Conservation (phyloP, 2,329 filamentous ascomycete species). For the Nemania serpens region DNA sequence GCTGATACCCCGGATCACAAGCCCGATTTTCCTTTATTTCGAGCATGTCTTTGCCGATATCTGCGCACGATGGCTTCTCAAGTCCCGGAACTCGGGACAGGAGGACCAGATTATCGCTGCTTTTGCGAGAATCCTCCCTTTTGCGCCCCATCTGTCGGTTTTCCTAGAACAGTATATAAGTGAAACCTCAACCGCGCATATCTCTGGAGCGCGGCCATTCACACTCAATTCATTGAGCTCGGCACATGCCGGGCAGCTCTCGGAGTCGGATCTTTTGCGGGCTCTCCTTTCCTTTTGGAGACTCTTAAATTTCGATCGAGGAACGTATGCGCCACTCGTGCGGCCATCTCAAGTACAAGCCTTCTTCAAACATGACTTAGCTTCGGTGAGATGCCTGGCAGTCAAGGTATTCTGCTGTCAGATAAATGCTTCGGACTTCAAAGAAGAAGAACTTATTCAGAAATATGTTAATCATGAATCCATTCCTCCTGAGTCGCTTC, state of each 20-base stretch:
- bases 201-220: slow-evolving; percentile 27
- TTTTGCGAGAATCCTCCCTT: slow-evolving; percentile 79
- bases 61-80: slow-evolving; percentile 75
- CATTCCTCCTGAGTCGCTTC: slow-evolving; percentile 53
- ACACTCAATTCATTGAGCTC: slow-evolving; percentile 39
- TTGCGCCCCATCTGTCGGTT: slow-evolving; percentile 78
- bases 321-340: slow-evolving; percentile 67
- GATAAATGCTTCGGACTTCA: slow-evolving; percentile 78
- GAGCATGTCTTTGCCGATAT: slow-evolving; percentile 79
- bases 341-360: slow-evolving; percentile 69
- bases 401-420: slow-evolving; percentile 80
- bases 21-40: slow-evolving; percentile 75
- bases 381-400: slow-evolving; percentile 76
- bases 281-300: slow-evolving; percentile 75
- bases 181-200: slow-evolving; percentile 36
- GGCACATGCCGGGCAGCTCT: slow-evolving; percentile 16
- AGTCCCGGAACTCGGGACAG: slow-evolving; percentile 45
- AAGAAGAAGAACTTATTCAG: slow-evolving; percentile 72
- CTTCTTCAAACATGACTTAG: slow-evolving; percentile 65
- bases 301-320: slow-evolving; percentile 75
- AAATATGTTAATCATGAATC: slow-evolving; percentile 63
- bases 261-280: slow-evolving; percentile 35
- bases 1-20: slow-evolving; percentile 71
- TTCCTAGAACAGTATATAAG: slow-evolving; percentile 62
- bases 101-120: slow-evolving; percentile 64